Conservation (phyloP, 2,329 filamentous ascomycete genomes). For the Ophiostoma sp. region DNA sequence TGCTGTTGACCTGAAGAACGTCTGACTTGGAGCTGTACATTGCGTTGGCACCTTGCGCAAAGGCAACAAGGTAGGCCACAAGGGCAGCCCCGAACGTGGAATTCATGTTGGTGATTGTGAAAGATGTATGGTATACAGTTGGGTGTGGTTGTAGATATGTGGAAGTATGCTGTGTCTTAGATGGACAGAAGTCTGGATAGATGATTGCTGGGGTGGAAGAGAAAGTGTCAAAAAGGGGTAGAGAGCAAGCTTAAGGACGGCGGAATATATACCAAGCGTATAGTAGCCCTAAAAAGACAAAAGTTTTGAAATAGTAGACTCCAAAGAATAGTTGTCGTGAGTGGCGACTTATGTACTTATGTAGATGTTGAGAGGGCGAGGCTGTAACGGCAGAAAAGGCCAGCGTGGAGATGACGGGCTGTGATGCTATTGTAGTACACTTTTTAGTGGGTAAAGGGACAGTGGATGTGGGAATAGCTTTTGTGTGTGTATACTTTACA, state of each 20-base stretch:
- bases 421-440: not conserved
- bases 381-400: constrained; percentile 36
- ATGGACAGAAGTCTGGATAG: no score
- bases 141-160: not conserved
- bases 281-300: no score
- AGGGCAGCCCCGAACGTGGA: constrained; percentile 40
- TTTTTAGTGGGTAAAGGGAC: not conserved
- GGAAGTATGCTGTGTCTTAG: not conserved
- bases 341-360: not conserved
- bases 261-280: no score
- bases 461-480: not conserved
- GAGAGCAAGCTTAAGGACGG: no score
- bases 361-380: not conserved
- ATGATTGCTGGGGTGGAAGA: no score
- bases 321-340: not conserved
- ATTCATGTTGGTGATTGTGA: not conserved
- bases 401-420: constrained; percentile 39
- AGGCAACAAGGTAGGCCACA: constrained; percentile 60
- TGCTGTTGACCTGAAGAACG: constrained; percentile 74
- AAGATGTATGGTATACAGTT: no score
- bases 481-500: not conserved
- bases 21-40: constrained; percentile 50
- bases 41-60: constrained; percentile 28
- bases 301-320: not conserved
- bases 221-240: not conserved